Conservation (phyloP, 2,329 filamentous ascomycete species). For the Cyphellophora attinorum region DNA sequence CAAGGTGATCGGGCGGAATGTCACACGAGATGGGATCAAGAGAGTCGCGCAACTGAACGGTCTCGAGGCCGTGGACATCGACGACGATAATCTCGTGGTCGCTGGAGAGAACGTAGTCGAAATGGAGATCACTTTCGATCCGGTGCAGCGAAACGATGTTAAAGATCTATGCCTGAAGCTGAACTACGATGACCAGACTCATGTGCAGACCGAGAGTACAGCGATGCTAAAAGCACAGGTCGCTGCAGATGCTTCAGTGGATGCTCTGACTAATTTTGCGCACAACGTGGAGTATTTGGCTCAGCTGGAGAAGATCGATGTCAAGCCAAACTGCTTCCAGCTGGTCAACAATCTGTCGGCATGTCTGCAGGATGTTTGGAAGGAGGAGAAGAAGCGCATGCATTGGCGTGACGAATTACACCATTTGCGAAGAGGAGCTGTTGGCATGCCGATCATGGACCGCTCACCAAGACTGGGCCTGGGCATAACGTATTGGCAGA, state of each 20-base stretch:
- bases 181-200: conserved; percentile 27
- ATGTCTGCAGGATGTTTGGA: conserved; percentile 33
- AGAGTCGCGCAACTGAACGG: conserved; percentile 32
- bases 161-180: conserved; percentile 34
- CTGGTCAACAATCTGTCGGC: conserved; percentile 34
- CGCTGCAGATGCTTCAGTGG: conserved; percentile 20
- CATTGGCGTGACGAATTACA: conserved; percentile 24
- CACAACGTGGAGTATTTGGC: conserved; percentile 34
- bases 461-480: conserved; percentile 29
- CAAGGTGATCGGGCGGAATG: conserved; percentile 31
- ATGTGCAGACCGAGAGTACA: conserved; percentile 32
- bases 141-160: conserved; percentile 26
- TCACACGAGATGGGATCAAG: conserved; percentile 34
- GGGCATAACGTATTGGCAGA: conserved; percentile 31
- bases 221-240: conserved; percentile 28
- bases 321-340: conserved; percentile 37
- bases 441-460: conserved; percentile 34
- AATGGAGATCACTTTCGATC: conserved; percentile 35
- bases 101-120: conserved; percentile 37
- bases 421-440: conserved; percentile 29
- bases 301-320: conserved; percentile 33
- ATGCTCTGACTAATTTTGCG: conserved; percentile 27
- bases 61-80: conserved; percentile 37
- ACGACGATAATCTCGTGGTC: conserved; percentile 34
- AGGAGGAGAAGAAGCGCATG: conserved; percentile 26